These are phyloP conservation scores for Diplosphaera chodatii DNA, from an alignment of 139 green algal genomes.

Conservation along the genomic window DNA sequence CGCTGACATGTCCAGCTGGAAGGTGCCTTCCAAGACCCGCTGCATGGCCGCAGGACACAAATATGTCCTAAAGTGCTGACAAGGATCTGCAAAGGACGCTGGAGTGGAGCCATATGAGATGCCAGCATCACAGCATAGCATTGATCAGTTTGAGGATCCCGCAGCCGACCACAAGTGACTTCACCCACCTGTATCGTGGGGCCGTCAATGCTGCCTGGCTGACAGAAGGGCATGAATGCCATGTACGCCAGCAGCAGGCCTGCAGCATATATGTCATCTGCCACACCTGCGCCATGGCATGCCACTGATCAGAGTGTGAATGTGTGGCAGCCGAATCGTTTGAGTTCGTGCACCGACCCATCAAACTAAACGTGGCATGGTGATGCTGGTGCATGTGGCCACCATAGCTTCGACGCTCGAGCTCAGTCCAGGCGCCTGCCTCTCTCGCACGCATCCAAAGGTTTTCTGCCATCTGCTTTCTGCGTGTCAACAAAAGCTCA, in stretches of 20 bases:
- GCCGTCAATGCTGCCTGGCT: constrained; percentile 43
- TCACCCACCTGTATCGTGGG: constrained; percentile 16
- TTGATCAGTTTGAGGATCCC: too few species aligned
- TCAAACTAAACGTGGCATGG: too few species aligned
- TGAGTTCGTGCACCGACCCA: too few species aligned
- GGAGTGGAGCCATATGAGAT: too few species aligned
- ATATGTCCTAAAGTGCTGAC: too few species aligned
- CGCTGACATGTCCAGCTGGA: constrained; percentile 33
- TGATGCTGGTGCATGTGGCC: too few species aligned
- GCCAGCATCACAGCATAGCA: too few species aligned
- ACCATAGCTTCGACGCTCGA: constrained; percentile 34
- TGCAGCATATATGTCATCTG: constrained; percentile 51
- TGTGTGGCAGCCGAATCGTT: too few species aligned
- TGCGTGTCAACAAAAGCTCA: too few species aligned
- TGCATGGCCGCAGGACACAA: neutral
- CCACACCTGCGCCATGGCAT: constrained; percentile 32
- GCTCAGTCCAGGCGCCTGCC: constrained; percentile 25
- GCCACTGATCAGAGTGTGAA: too few species aligned
- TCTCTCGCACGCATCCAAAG: constrained; percentile 37
- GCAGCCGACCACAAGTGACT: too few species aligned
- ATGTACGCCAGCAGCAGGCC: constrained; percentile 51
- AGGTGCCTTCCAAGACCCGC: constrained; percentile 46
- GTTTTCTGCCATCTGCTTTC: constrained; percentile 15
- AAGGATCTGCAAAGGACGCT: too few species aligned
- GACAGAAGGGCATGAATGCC: constrained; percentile 43